Base-by-base conservation (phyloP, 192 early-diverging fungal species). In the Coemansia sp. region DNA sequence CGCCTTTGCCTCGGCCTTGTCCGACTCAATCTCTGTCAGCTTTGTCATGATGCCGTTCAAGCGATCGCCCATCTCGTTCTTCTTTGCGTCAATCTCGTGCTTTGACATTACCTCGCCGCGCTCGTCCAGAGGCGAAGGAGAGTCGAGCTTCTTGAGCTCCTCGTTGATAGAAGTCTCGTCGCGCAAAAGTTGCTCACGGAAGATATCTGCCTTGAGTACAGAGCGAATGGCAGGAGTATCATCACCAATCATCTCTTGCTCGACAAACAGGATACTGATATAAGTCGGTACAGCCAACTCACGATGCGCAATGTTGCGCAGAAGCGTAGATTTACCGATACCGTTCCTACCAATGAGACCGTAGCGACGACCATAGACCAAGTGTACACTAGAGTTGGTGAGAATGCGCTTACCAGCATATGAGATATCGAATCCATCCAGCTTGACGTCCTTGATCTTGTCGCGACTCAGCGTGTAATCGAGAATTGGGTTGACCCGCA, bases 351-450 rank as follows among this genome's bases (percentile, higher is more conserved):
- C 98, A 29, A 99, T 94, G 27, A 99, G 84, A 81, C 96, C 96
- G 85, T 99, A 98, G 53, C 98, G 85, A 60, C 96, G 90, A 29
- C 96, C 96, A 87, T 90, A 93, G 27, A 89, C 87, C 74, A 99
- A 76, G 22, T 88, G 91, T 20, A 99, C 72, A 68, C 83, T 91
- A 64, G 96, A 88, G 71, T 94, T 92, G 31, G 90, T 93, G 18
- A 99, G 85, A 76, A 99, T 99, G 75, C 92, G 92, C 81, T 95
- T 94, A 22, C 96, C 95, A 44, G 94, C 94, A 84, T 91, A 93
- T 41, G 92, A 93, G 53, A 98, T 97, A 78, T 99, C 97, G 86
- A 99, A 98, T 84, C 94, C 92, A 65, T 97, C 95, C 66, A 97
- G 71, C 83, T 95, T 96, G 82, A 99, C 90, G 71, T 99, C 97